phyloP scores from a whole-genome alignment of 78 protist genomes.

The Trichosphaerium sp. region DNA sequence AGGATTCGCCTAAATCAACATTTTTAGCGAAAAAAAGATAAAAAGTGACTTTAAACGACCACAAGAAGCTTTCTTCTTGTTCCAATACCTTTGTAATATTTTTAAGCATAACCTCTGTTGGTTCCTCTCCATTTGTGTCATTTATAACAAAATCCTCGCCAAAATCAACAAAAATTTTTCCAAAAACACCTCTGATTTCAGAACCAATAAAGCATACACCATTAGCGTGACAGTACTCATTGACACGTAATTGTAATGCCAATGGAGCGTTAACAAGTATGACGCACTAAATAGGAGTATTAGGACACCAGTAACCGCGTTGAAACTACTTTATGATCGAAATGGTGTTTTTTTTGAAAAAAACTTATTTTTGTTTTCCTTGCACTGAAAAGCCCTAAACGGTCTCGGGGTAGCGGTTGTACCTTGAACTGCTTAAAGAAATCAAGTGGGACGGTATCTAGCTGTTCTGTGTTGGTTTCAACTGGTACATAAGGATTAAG shows the following conservation, averaged over 20 bases:
- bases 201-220: slow-evolving; percentile 32
- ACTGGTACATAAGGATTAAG: slow-evolving; percentile 66
- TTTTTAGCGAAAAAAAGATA: background rate
- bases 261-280: slow-evolving; percentile 21
- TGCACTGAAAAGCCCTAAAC: too few relatives aligned
- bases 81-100: background rate
- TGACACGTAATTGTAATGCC: slow-evolving; percentile 18
- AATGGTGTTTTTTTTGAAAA: too few relatives aligned
- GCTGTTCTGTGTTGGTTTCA: background rate
- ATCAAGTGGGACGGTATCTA: background rate
- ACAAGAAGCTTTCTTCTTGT: too few relatives aligned
- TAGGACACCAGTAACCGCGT: too few relatives aligned
- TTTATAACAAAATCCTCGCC: slow-evolving; percentile 63
- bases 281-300: too few relatives aligned
- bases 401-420: too few relatives aligned
- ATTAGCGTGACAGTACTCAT: slow-evolving; percentile 38
- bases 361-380: too few relatives aligned
- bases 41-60: background rate
- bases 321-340: too few relatives aligned
- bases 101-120: slow-evolving; percentile 10
- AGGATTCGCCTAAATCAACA: background rate
- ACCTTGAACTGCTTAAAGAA: slow-evolving; percentile 25
- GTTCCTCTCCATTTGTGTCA: slow-evolving; percentile 81
- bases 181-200: slow-evolving; percentile 68
- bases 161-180: slow-evolving; percentile 70